Evolutionary conservation across 108 stramenopile genomes (phyloP), one percentile per base, ranked within the genome.

Genomic region (Seminavis robusta): DNA sequence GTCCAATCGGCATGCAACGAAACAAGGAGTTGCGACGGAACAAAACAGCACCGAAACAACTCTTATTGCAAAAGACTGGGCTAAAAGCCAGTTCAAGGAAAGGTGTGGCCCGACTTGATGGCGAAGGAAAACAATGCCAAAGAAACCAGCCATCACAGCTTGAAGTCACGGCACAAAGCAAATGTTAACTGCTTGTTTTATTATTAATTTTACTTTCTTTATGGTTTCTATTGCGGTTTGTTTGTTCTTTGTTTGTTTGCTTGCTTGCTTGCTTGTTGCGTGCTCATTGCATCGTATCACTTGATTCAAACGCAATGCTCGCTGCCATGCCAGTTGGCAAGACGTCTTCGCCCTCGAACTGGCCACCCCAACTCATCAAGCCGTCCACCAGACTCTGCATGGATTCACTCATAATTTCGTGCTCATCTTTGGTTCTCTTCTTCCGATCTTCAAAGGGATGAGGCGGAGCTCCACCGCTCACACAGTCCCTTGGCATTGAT

Each of bases 331-430:
- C 81, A 9, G 61, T 60, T 15, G 82, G 82, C 10, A 84, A 54
- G n/a, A 71, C 68, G 41, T 81, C 80, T 30, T 67, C 67, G 5
- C 47, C 51, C 9, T 86, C 83, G 49, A 83, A 69, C 24, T 75
- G 67, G 6, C 78, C 91, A n/a, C 91, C 85, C 87, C 87, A 89
- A 34, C 57, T 60, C 81, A 93, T 85, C 32, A 93, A 61, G 8
- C 87, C 88, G 55, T 93, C 85, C n/a, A 93, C 86, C n/a, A 93
- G 52, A 45, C 87, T 89, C 65, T 89, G 81, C 88, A 93, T 93
- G 2, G 77, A 79, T 1, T 52, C 69, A n/a, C 71, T 92, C 71
- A 85, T 56, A 24, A 48, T 53, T 25, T 84, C 77, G 27, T 56
- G 61, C 23, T 67, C 39, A 25, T 67, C 61, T 11, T 3, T 33